Base-by-base conservation (phyloP, 2,329 filamentous ascomycete genomes). In the Venturia aucupariae region DNA sequence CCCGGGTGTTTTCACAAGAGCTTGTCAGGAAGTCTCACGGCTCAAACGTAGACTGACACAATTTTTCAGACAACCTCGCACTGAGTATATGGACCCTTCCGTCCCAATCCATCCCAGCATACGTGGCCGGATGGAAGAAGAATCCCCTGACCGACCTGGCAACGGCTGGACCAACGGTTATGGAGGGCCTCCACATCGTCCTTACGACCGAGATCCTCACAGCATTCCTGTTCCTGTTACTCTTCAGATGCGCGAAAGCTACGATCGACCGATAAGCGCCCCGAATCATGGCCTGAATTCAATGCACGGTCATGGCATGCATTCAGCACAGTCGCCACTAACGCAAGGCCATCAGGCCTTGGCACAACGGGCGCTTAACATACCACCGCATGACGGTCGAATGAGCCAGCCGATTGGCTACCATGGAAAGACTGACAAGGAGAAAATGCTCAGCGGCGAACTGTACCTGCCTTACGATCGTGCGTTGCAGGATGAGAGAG, bases 401-500 rank as follows among this genome's bases (percentile, higher is more conserved):
- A 59, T 55, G 32, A 35, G 13, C 30, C 24, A 30, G 17, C 38
- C 51, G 27, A 64, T 55, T 55, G 51, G 57, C 68, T 69, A 41
- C 67, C 63, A n/a, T 71, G 68, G 32, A 70, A 71, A 61, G 69
- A 88, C 86, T 1, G 90, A 96, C 72, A 94, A 94, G 75, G 89
- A 95, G 66, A 91, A 94, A 73, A 97, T 97, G 93, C 79, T 96
- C 19, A 81, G 82, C 39, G 90, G 90, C 15, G 83, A 89, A 48
- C 82, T 85, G n/a, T 97, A 91, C 75, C 87, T 86, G 66, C 90
- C 90, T 7, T 92, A 88, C 67, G 86, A 90, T 72, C 84, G 86
- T 66, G 87, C 91, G 70, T 82, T 99, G 5, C 83, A 90, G 17
- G 82, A 90, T 24, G 92, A 97, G 71, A 88, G 93, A n/a, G 87